Evolutionary conservation across 768 basidiomycete genomes (phyloP).

Genomic region (Mycena amicta): DNA sequence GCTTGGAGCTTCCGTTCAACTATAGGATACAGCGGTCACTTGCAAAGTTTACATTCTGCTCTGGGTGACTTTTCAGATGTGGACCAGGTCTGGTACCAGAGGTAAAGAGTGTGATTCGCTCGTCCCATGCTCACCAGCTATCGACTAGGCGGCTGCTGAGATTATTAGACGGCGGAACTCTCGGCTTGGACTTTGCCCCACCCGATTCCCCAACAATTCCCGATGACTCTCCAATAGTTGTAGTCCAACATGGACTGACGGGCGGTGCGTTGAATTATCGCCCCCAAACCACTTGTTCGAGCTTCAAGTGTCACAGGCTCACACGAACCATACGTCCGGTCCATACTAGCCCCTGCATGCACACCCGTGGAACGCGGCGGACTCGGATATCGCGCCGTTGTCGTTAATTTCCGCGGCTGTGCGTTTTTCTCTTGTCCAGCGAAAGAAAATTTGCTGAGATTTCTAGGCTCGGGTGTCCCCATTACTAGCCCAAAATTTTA

Average conservation of each 20-base stretch:
- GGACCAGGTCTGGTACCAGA: constrained; percentile 56
- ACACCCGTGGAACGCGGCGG: constrained; percentile 74
- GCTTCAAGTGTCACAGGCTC: constrained; percentile 66
- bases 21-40: constrained; percentile 46
- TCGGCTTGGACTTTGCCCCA: constrained; percentile 68
- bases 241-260: constrained; percentile 60
- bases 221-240: constrained; percentile 54
- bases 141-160: constrained; percentile 46
- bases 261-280: constrained; percentile 50
- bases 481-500: constrained; percentile 83
- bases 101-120: background rate
- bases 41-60: constrained; percentile 64
- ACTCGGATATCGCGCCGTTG: constrained; percentile 85
- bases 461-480: constrained; percentile 78
- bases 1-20: background rate
- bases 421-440: constrained; percentile 33
- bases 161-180: constrained; percentile 62
- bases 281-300: too few relatives aligned
- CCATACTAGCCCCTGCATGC: constrained; percentile 75
- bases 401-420: constrained; percentile 94
- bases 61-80: constrained; percentile 60
- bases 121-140: background rate
- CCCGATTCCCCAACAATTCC: constrained; percentile 37
- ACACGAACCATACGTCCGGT: constrained; percentile 90
- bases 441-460: constrained; percentile 2